Evolutionary conservation across 2,329 filamentous ascomycete genomes (phyloP), one percentile per base, ranked within the genome.

Genomic region (Diaporthe australafricana): DNA sequence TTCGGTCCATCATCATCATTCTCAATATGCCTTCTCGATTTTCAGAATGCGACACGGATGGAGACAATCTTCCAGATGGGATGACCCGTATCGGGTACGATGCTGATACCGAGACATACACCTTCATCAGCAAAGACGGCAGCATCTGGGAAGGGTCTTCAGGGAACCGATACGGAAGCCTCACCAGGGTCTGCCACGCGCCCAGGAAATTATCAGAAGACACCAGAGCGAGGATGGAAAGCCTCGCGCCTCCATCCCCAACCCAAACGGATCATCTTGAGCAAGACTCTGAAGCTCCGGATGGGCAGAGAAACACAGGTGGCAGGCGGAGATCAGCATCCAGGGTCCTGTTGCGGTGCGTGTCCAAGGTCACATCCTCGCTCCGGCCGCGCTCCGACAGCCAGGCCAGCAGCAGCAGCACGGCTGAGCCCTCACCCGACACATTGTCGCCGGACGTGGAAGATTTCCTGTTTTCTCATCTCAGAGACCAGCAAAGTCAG

Each of bases 61-160:
- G 35, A n/a, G 60, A 38, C 42, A 50, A 12, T 45, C 45, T 65
- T n/a, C 60, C 60, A 11, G 42, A 50, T 3, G 60, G 60, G 3
- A 65, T 65, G 60, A 65, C 45, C 60, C 30, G 60, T 12, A 50
- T 50, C 20, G 60, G 60, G 45, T 65, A 65, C 14, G 60, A 65
- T 38, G 60, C 60, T 8, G 60, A 65, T 50, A 65, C 60, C 9
- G 60, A 65, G 45, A 38, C 32, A 17, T 65, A 50, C 9, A 65
- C 60, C 30, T 65, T 38, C 30, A 65, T 45, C 45, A 27, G 60
- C 30, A 45, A 12, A 30, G 42, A 63, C 20, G 60, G 60, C n/a
- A 63, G 60, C 25, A 50, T 65, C 45, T 65, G 60, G 60, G 60
- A 65, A 48, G 60, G 60, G 6, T 35, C 45, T 1, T 30, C 60